A percentile compares a stretch with the other conserved stretches of the same genome.
These are phyloP conservation scores for Amborella trichopoda DNA, from an alignment of 164 flowering plant genomes.

Conservation along the genomic window DNA sequence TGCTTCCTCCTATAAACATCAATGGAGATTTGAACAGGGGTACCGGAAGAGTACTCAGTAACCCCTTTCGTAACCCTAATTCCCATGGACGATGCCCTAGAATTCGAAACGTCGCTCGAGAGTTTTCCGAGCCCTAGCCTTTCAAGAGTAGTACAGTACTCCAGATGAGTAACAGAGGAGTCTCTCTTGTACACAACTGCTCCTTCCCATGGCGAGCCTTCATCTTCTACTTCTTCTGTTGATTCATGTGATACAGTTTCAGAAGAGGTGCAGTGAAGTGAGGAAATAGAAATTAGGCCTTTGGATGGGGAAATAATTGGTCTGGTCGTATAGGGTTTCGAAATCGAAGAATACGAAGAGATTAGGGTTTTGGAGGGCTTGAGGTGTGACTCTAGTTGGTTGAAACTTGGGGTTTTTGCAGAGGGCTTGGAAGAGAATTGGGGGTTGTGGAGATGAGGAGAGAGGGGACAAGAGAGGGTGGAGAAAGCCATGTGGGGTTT, in stretches of 20 bases:
- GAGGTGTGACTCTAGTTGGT: too few relatives aligned
- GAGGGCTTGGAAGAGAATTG: too few relatives aligned
- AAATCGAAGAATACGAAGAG: too few relatives aligned
- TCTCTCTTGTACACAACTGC: conserved; percentile 68
- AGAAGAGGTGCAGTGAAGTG: conserved; percentile 5
- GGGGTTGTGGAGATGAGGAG: too few relatives aligned
- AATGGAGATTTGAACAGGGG: conserved; percentile 80
- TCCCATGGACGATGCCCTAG: conserved; percentile 69
- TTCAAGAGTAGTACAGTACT: conserved; percentile 90
- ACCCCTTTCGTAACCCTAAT: conserved; percentile 67
- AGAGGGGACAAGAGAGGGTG: too few relatives aligned
- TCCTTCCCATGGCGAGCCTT: conserved; percentile 79
- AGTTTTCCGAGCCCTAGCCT: conserved; percentile 64
- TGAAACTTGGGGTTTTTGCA: too few relatives aligned
- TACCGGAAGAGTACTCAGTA: conserved; percentile 63
- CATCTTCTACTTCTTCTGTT: conserved; percentile 2
- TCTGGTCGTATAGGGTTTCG: too few relatives aligned
- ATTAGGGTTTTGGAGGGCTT: not conserved
- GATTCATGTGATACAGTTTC: not conserved
- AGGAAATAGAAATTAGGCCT: conserved; percentile 1
- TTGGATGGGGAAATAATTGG: too few relatives aligned
- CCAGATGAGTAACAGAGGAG: conserved; percentile 50
- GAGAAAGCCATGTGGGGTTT: too few relatives aligned
- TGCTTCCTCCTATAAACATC: conserved; percentile 57
- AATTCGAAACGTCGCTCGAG: conserved; percentile 55